Conservation (phyloP, 192 early-diverging fungal species). For the Linnemannia exigua region DNA sequence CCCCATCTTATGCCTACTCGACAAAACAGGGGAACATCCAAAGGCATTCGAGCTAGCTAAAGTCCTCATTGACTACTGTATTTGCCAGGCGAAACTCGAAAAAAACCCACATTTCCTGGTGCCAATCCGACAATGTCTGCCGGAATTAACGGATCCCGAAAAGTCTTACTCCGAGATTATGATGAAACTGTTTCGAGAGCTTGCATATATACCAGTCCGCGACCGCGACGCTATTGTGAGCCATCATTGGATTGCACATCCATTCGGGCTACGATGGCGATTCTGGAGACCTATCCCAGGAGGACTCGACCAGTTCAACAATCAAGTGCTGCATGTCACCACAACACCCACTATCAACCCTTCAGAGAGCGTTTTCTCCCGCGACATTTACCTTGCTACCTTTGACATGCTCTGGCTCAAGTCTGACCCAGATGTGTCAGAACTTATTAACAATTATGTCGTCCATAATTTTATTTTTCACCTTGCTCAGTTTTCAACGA, state of each 20-base stretch:
- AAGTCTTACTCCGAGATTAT: not conserved
- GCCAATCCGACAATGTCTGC: conserved; percentile 4
- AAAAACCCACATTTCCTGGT: conserved; percentile 15
- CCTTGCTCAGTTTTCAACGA: no score
- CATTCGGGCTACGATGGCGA: not conserved
- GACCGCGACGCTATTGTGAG: conserved; percentile 3
- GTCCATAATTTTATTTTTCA: no score
- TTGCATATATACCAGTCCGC: conserved; percentile 7
- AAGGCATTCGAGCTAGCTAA: conserved; percentile 5
- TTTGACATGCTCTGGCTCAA: conserved; percentile 15
- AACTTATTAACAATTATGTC: no score
- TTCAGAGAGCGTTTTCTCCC: conserved; percentile 1
- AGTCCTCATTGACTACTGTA: conserved; percentile 29
- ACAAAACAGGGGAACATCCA: conserved; percentile 5
- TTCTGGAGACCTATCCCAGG: not conserved
- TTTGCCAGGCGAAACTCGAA: conserved; percentile 13
- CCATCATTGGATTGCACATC: conserved; percentile 7
- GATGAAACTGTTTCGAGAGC: not conserved
- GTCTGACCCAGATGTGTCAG: no score
- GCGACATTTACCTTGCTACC: conserved; percentile 3
- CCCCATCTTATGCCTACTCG: conserved; percentile 5
- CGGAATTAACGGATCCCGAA: not conserved
- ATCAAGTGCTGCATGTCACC: not conserved
- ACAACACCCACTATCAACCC: not conserved
- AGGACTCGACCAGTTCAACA: not conserved